Base-by-base conservation (phyloP, 78 protist genomes). In the Dictyostelium capitatum region DNA sequence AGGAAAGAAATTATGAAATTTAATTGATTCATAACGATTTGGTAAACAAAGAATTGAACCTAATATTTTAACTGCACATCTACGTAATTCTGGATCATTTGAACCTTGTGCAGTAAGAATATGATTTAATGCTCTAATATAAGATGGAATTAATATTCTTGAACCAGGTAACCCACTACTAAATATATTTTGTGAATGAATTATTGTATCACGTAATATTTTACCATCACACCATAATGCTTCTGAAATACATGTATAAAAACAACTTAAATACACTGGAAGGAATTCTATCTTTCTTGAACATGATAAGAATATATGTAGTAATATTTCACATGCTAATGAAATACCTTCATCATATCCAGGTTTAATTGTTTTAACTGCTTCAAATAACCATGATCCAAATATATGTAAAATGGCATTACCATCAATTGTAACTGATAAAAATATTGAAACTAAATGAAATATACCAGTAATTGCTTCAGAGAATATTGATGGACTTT, bases 171-270 rank as follows among this genome's bases (percentile, higher is more conserved):
- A 37, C n/a, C 79, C 93, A 0, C 43, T 20, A 8, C 78, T 23
- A 51, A 87, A 64, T 11, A 87, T 59, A 51, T 54, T 78, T 32
- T 87, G 83, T 6, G 93, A 75, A 82, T 87, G 93, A 17, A 87
- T 59, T 8, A 87, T 46, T 1, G 82, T 67, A 1, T 82, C 48
- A 30, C 70, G 20, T 3, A 87, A 41, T 1, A 87, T 77, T 74
- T 87, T 87, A 14, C 93, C 93, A 65, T 87, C 93, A 50, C 84
- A 87, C 93, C 93, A 87, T 1, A 87, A 54, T 0, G 80, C 84
- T 43, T 87, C 93, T 3, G 80, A 30, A 1, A 87, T 19, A 59
- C 82, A 77, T 19, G 80, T 32, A 17, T 87, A 87, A 53, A 87
- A 87, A 51, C 85, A 62, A 17, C 78, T 50, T 19, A 87, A 6